Conservation (phyloP, 176 grass and related monocot genomes). For the Areca catechu region DNA sequence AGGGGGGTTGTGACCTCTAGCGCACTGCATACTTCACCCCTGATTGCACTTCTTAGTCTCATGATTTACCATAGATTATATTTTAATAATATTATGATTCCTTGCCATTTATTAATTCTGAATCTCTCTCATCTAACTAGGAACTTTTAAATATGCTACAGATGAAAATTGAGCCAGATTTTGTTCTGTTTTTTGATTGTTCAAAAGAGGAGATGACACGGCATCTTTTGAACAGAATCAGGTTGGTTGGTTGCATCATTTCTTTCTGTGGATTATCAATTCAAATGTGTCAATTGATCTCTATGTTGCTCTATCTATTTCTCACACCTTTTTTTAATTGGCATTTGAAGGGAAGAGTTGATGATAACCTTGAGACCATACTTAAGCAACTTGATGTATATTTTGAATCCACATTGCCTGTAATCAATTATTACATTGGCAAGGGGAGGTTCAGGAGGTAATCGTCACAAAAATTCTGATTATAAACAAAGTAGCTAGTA, state of each 20-base stretch:
- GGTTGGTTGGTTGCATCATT: neutral
- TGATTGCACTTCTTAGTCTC: too few relatives aligned
- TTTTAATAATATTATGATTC: too few relatives aligned
- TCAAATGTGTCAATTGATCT: too few relatives aligned
- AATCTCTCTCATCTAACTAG: too few relatives aligned
- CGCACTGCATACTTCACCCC: too few relatives aligned
- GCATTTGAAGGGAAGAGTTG: neutral
- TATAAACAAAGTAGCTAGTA: too few relatives aligned
- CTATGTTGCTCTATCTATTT: neutral
- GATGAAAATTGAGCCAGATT: neutral
- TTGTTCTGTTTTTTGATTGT: neutral
- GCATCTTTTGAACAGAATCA: neutral
- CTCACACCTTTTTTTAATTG: neutral
- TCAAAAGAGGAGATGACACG: neutral
- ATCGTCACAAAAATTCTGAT: too few relatives aligned
- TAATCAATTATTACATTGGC: neutral
- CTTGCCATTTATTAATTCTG: too few relatives aligned
- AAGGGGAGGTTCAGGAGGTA: constrained; percentile 1
- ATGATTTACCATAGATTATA: too few relatives aligned
- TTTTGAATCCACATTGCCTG: constrained; percentile 2
- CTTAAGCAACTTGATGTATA: neutral
- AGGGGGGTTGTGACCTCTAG: too few relatives aligned
- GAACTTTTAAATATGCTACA: neutral
- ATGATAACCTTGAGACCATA: neutral
- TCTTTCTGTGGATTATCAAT: too few relatives aligned